Base-by-base conservation (phyloP, 2,329 filamentous ascomycete species). In the Exophiala lecanii-corni region DNA sequence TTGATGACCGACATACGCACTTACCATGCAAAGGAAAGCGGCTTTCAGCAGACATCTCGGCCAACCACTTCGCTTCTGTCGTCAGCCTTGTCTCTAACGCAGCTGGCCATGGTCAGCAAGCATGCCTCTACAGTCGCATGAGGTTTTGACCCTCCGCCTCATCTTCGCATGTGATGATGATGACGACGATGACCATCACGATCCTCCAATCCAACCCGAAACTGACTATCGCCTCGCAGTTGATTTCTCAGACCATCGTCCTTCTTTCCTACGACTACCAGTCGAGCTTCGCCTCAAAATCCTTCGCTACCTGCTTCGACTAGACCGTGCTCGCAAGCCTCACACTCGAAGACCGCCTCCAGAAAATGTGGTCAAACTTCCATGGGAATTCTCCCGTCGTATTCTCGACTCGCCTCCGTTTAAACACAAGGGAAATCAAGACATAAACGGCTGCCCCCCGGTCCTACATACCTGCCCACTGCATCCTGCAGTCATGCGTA, bases 321-420 rank as follows among this genome's bases (percentile, higher is more conserved):
- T 47, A 19, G 49, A 51, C 31, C 34, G 39, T 30, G 50, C 50
- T 30, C 47, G 50, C 38, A 43, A 47, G 17, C 18, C 38, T 17
- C 44, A 50, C 25, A 50, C 47, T 26, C 47, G 47, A 12, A 44
- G 41, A 10, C 36, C 44, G n/a, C 39, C 44, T n/a, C 32, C 36
- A 15, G 43, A 34, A 20, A 45, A 21, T 30, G 45, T 43, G 18
- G 30, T 38, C 10, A 41, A 50, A 33, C 21, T 53, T 25, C 36
- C 48, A 10, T 39, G 31, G 25, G 9, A 45, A 31, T 36, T 45
- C 20, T 43, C 47, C 10, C 32, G 41, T 19, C 50, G 47, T 16
- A 50, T 53, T 16, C 44, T 53, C n/a, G 50, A 53, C 16, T 47
- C 47, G 20, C 36, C 50, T 12, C 44, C 45, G 3, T 53, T 53